A percentile compares a stretch with the other conserved stretches of the same genome.
Conservation (phyloP, 192 early-diverging fungal species). For the Coemansia aciculifera region DNA sequence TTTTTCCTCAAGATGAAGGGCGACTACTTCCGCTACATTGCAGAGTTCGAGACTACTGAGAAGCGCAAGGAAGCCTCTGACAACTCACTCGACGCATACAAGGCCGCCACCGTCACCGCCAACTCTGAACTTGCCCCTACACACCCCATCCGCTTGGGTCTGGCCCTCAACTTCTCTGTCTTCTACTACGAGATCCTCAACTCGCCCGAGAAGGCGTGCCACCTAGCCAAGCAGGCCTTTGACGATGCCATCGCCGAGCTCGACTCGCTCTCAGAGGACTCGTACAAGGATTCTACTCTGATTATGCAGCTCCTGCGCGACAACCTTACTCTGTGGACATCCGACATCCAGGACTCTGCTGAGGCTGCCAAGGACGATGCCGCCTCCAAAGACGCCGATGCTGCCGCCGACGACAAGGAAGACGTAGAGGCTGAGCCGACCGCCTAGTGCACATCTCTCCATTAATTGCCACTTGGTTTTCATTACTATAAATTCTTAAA, state of each 20-base stretch:
- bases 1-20: constrained; percentile 99
- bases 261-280: constrained; percentile 89
- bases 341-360: constrained; percentile 70
- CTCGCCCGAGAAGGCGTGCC: constrained; percentile 91
- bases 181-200: constrained; percentile 99
- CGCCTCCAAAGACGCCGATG: constrained; percentile 13
- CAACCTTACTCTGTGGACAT: constrained; percentile 96
- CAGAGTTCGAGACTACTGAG: constrained; percentile 91
- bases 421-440: constrained; percentile 15
- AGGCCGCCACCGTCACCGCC: constrained; percentile 89
- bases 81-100: constrained; percentile 92
- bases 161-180: constrained; percentile 97
- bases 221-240: constrained; percentile 90
- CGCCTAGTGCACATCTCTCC: constrained; percentile 9
- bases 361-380: constrained; percentile 30
- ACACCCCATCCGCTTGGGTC: constrained; percentile 95
- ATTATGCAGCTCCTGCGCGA: constrained; percentile 98
- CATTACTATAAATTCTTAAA: not conserved
- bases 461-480: not conserved
- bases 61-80: constrained; percentile 85
- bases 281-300: constrained; percentile 96
- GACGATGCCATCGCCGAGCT: constrained; percentile 95
- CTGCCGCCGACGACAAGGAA: constrained; percentile 22
- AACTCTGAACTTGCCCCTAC: constrained; percentile 80
- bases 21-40: constrained; percentile 99